A percentile compares a stretch with the other conserved stretches of the same genome.
Conservation (phyloP, 495 filamentous ascomycete genomes). For the Xylaria telfairii region DNA sequence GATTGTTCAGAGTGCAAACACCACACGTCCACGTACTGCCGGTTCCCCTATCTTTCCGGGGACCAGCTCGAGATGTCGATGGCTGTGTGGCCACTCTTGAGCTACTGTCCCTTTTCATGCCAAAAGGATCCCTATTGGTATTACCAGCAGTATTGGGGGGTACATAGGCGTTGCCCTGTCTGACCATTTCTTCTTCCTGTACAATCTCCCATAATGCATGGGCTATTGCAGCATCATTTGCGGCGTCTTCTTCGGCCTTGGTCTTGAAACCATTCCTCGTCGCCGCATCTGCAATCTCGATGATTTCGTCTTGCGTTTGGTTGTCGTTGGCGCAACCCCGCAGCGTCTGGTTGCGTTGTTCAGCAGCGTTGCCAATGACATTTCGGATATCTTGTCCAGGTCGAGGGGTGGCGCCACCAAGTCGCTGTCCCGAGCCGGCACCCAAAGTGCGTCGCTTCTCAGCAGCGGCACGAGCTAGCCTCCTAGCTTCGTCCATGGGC, state of each 20-base stretch:
- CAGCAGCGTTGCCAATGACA: constrained; percentile 75
- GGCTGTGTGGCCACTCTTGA: neutral
- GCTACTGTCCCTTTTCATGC: neutral
- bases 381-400: constrained; percentile 75
- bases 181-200: constrained; percentile 75
- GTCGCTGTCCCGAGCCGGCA: constrained; percentile 71
- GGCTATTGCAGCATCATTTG: constrained; percentile 87
- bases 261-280: constrained; percentile 78
- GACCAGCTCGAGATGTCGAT: neutral
- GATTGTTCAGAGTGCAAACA: constrained; percentile 85
- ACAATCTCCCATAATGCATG: constrained; percentile 87
- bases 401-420: constrained; percentile 68
- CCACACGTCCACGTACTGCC: constrained; percentile 72
- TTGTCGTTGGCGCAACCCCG: constrained; percentile 79
- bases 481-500: constrained; percentile 75
- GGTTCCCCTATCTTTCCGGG: constrained; percentile 3
- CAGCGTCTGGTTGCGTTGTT: constrained; percentile 65
- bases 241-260: constrained; percentile 85
- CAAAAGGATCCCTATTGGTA: neutral
- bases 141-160: constrained; percentile 47
- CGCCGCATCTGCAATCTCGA: constrained; percentile 67
- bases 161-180: constrained; percentile 69
- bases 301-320: constrained; percentile 62
- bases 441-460: constrained; percentile 68
- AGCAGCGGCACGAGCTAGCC: constrained; percentile 75